Percentiles rank a stretch among this genome's conserved stretches.
These are phyloP conservation scores for Boletus tomentosulus DNA, from an alignment of 768 basidiomycete species.

Conservation along the genomic window DNA sequence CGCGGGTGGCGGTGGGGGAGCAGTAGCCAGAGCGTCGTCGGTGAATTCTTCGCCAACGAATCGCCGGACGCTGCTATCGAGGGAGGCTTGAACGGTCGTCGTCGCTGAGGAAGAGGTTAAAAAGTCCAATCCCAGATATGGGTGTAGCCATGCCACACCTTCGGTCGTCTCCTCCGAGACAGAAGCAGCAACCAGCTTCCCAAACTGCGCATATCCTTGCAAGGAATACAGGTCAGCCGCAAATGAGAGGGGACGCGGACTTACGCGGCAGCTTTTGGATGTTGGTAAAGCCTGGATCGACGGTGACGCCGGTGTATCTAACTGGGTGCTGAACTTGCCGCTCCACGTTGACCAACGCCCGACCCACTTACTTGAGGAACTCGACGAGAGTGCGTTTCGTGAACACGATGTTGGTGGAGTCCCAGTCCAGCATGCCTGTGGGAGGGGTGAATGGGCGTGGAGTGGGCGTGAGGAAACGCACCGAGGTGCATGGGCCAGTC, in stretches of 20 bases:
- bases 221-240: not conserved
- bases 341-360: not conserved
- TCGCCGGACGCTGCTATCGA: not conserved
- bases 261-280: slow-evolving; percentile 74
- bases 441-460: not conserved
- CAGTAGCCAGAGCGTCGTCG: slow-evolving; percentile 56
- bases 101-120: slow-evolving; percentile 2
- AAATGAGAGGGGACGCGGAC: slow-evolving; percentile 8
- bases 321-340: slow-evolving; percentile 24
- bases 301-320: slow-evolving; percentile 71
- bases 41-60: slow-evolving; percentile 37
- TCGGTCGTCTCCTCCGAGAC: slow-evolving; percentile 27
- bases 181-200: slow-evolving; percentile 37
- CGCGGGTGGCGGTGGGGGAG: slow-evolving; percentile 38
- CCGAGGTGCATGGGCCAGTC: slow-evolving; percentile 71
- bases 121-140: slow-evolving; percentile 1
- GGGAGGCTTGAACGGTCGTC: slow-evolving; percentile 4
- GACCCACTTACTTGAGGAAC: slow-evolving; percentile 60
- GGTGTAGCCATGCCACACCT: slow-evolving; percentile 5
- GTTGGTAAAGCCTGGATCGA: slow-evolving; percentile 71
- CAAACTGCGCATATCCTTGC: slow-evolving; percentile 69
- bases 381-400: slow-evolving; percentile 74
- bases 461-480: slow-evolving; percentile 24
- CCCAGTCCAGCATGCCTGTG: slow-evolving; percentile 79
- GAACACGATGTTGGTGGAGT: slow-evolving; percentile 69